These are phyloP conservation scores for Phragmites australis DNA, from an alignment of 176 grass and related monocot species.

Conservation along the genomic window DNA sequence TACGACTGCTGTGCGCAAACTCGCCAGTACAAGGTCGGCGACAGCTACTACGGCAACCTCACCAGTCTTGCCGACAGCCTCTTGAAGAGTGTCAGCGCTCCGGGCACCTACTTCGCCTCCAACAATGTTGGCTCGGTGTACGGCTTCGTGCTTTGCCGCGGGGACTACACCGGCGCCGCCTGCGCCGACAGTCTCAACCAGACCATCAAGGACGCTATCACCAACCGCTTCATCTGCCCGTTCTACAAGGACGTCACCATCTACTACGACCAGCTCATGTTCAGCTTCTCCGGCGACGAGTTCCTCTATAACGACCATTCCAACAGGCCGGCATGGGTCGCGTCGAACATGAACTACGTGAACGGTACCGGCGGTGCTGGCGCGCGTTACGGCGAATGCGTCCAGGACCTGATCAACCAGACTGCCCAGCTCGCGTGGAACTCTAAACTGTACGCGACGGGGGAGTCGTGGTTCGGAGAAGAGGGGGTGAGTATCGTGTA, in stretches of 20 bases:
- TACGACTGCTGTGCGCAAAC: not conserved
- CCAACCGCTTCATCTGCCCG: not conserved
- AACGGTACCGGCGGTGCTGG: not conserved
- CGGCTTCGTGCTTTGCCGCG: constrained; percentile 45
- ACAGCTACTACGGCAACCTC: constrained; percentile 38
- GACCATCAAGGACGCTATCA: not conserved
- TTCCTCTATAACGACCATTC: not conserved
- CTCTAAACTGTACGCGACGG: constrained; percentile 9
- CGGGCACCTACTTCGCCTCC: not conserved
- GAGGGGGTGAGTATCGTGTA: not conserved
- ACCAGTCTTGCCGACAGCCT: constrained; percentile 11
- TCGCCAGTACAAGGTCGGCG: not conserved
- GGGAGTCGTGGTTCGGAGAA: not conserved
- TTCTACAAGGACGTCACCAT: constrained; percentile 14
- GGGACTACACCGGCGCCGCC: not conserved
- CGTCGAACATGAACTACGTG: constrained; percentile 4
- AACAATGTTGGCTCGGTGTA: not conserved
- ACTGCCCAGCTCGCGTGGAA: not conserved
- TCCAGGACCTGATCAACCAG: not conserved
- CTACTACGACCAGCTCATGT: constrained; percentile 36
- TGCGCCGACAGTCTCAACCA: constrained; percentile 19
- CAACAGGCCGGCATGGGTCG: constrained; percentile 11
- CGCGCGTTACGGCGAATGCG: not conserved
- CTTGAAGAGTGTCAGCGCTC: not conserved
- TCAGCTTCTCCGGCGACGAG: constrained; percentile 35